Base-by-base conservation (phyloP, 2,329 filamentous ascomycete genomes). In the Metarhizium sp. region DNA sequence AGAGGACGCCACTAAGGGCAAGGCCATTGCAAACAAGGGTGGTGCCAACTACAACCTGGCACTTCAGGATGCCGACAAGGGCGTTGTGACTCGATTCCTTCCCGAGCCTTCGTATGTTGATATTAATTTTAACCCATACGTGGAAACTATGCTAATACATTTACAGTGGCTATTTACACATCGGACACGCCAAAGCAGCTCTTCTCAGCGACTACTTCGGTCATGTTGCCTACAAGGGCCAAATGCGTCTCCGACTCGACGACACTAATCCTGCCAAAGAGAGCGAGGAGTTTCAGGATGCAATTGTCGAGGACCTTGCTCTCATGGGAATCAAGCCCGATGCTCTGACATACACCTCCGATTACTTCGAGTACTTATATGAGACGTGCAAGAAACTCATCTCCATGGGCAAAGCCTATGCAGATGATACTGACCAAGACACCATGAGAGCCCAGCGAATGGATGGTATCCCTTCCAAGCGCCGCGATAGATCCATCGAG, bases 221-320 rank as follows among this genome's bases (percentile, higher is more conserved):
- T 48, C 91, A 96, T 71, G 87, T 91, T 69, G 88, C 90, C 63
- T 95, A 95, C 78, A 86, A 92, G 58, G 94, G 94, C 65, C 95
- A 87, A 65, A 79, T 99, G 64, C 85, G 95, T 57, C 82, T 97
- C 51, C 88, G 94, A 58, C 94, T 99, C 67, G 94, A 99, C 69
- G 94, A 99, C 68, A 99, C 94, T 55, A 99, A 99, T 73, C 94
- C 94, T 7, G 86, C 88, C 58, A 97, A 97, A 71, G 94, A 99
- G 78, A 96, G 95, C 77, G 85, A 92, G 69, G 94, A 97, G 75
- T 99, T 87, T 70, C 87, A 97, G 69, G 91, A 97, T 72, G 82
- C 91, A 5, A 99, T 99, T 59, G 78, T 96, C 43, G 87, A 96
- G 75, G 94, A 99, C 71, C 81, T 96, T 52, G 84, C 85, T 51